Conservation (phyloP, 345 rosid species). For the Barbarea vulgaris region DNA sequence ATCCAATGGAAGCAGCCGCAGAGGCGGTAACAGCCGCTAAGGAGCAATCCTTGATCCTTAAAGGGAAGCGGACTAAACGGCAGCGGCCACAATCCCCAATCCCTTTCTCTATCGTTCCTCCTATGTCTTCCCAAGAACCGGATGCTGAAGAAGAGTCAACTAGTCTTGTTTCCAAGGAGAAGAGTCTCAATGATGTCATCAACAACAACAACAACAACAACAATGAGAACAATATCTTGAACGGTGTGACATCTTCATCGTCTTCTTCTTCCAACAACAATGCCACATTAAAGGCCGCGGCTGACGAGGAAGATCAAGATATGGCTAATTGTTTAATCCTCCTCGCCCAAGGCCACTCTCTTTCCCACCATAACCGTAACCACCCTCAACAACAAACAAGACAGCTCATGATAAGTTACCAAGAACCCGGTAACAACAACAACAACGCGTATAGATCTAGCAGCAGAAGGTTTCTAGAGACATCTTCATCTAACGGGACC, state of each 20-base stretch:
- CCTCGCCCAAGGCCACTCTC: conserved; percentile 70
- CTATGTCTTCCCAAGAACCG: conserved; percentile 38
- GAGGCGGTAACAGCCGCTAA: conserved; percentile 40
- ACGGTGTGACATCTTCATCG: conserved; percentile 33
- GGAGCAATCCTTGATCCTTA: conserved; percentile 49
- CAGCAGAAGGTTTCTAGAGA: conserved; percentile 69
- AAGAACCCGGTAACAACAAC: conserved; percentile 23
- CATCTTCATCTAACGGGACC: conserved; percentile 45
- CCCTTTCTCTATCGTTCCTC: conserved; percentile 46
- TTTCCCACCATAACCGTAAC: conserved; percentile 24
- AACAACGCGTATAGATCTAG: conserved; percentile 49
- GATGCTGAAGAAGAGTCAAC: conserved; percentile 35
- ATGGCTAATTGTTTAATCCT: conserved; percentile 95
- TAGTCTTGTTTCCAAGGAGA: conserved; percentile 38
- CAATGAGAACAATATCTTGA: conserved; percentile 21
- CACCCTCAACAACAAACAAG: conserved; percentile 34
- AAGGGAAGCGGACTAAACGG: conserved; percentile 86
- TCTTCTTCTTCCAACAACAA: conserved; percentile 46
- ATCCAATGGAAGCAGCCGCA: conserved; percentile 51
- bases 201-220: conserved; percentile 22
- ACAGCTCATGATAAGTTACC: conserved; percentile 32
- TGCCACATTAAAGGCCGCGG: conserved; percentile 42
- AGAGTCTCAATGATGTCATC: conserved; percentile 24
- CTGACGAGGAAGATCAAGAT: conserved; percentile 80
- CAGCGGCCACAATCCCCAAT: conserved; percentile 65